A percentile compares a stretch with the other conserved stretches of the same genome.
Conservation (phyloP, 257 asterid species). For the Fraxinus excelsior region DNA sequence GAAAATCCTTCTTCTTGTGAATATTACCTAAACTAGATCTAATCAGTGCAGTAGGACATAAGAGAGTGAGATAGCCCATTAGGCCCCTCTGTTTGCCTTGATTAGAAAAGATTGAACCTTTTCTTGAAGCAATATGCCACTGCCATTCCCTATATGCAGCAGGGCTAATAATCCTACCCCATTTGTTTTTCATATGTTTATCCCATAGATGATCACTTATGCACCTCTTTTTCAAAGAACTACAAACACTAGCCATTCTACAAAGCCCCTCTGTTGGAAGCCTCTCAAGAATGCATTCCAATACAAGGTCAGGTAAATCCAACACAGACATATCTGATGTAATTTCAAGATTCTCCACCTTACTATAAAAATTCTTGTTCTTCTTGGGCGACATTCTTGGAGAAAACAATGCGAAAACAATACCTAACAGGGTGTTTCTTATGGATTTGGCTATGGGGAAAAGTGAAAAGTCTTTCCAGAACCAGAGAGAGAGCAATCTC, state of each 20-base stretch:
- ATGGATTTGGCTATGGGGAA: constrained; percentile 34
- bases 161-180: constrained; percentile 68
- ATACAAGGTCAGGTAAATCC: constrained; percentile 80
- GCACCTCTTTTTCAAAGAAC: constrained; percentile 62
- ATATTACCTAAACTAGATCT: constrained; percentile 41
- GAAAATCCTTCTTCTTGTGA: constrained; percentile 34
- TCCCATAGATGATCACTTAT: constrained; percentile 71
- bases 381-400: constrained; percentile 39
- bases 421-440: constrained; percentile 30
- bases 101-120: constrained; percentile 45
- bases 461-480: constrained; percentile 52
- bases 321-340: constrained; percentile 40
- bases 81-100: constrained; percentile 49
- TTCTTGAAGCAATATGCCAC: constrained; percentile 45
- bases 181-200: constrained; percentile 58
- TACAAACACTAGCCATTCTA: constrained; percentile 62
- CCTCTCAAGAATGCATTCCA: constrained; percentile 81
- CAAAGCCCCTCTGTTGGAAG: constrained; percentile 76
- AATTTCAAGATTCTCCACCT: constrained; percentile 33
- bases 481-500: constrained; percentile 57
- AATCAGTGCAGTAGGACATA: constrained; percentile 56
- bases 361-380: constrained; percentile 29
- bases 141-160: constrained; percentile 62
- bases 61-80: constrained; percentile 34
- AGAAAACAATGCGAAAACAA: constrained; percentile 16